Evolutionary conservation across 1,139 yeast genomes (phyloP), one percentile per base, ranked within the genome.

Genomic region (Hansenula sp.): DNA sequence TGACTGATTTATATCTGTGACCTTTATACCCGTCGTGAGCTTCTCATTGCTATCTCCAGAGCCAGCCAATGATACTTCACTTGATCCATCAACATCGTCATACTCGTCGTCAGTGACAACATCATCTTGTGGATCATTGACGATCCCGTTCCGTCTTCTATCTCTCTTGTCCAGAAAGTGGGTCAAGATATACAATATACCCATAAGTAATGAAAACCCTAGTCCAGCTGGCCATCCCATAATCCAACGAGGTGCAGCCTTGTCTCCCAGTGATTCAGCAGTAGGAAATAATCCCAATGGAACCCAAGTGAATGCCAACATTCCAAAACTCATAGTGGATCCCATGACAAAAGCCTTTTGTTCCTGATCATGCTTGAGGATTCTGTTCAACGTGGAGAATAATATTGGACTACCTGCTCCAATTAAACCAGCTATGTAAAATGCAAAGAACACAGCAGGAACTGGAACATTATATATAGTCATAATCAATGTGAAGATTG

Each of bases 201-300:
- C 36, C 36, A 33, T 33, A 5, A 33, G 11, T 10, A 33, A 9
- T 16, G 36, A 25, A n/a, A 9, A 16, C 2, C 8, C 24, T 12
- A 20, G 8, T 7, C 32, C 30, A 9, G 22, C 25, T 16, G 26
- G 32, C 17, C 32, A 79, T 37, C 83, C 84, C 37, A 66, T 72
- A 36, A 61, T 61, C 54, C 63, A 78, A 37, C 70, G 57, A 18
- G 83, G 85, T 1, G 77, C 68, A 28, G 77, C 79, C 3, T 37
- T 29, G 12, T 60, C 66, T 2, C 84, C 77, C 37, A 66, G 69
- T 71, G 82, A 79, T 7, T 77, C 78, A 20, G 40, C 33, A 10
- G 52, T 42, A 12, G 52, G 52, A 31, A 40, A 48, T 8, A 44
- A 22, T n/a, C 38, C 41, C 20, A 47, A 39, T 21, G 53, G 47